Base-by-base conservation (phyloP, 2,329 filamentous ascomycete genomes). In the Graphiopsis chlorocephala region DNA sequence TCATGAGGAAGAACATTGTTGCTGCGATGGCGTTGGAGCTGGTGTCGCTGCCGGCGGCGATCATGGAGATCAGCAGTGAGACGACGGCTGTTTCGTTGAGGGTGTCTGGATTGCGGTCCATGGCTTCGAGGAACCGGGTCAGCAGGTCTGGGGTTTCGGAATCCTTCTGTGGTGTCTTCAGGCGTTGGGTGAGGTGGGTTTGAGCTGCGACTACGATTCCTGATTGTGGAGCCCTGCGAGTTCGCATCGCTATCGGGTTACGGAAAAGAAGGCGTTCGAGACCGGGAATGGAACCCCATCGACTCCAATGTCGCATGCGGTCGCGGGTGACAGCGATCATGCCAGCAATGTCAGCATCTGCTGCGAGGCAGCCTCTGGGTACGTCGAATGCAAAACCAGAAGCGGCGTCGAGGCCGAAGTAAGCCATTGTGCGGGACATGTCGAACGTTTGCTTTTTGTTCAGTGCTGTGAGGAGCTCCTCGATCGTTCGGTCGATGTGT, bases 1-100 rank as follows among this genome's bases (percentile, higher is more conserved):
- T 56, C 35, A 68, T 60, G 28, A 69, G 26, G 47, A 67, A 60
- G 64, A 65, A 68, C 35, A 64, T 47, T 7, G 56, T 65, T 8
- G 60, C 57, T n/a, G 57, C 47, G 12, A 47, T 14, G 23, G 42
- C 38, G 29, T 20, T 48, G 17, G 57, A 42, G 17, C 17, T 33
- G 17, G 57, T 60, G 38, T 60, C 57, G 42, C 57, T 48, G 14
- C 35, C 57, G 8, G 35, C 57, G 17, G 38, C 38, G 38, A 60
- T 48, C 26, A 33, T 48, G 38, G 57, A 60, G 38, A 60, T 60
- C 7, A 60, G n/a, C 11, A 60, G 15, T 12, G 28, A 31, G 42
- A 48, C 14, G 2, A 60, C 28, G 14, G 38, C 17, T 8, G 25
- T 20, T 11, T 60, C 35, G 26, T 60, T n/a, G 2, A 60, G 26